Conservation (phyloP, 345 rosid species). For the Eutrema yunnanense region DNA sequence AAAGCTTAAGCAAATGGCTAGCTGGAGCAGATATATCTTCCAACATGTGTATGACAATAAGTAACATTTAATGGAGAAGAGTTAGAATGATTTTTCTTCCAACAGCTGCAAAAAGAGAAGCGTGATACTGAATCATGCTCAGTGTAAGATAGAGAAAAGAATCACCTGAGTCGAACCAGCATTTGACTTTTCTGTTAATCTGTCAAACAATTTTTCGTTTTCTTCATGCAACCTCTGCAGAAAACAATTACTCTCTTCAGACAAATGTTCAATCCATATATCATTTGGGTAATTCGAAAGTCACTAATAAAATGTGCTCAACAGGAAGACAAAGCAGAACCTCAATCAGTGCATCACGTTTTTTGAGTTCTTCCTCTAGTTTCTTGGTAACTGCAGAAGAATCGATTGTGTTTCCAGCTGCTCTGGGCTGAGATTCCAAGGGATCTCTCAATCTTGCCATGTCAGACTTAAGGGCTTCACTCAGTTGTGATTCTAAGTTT, state of each 20-base stretch:
- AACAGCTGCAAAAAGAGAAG: constrained; percentile 2
- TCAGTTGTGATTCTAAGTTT: constrained; percentile 65
- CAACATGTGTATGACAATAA: not conserved
- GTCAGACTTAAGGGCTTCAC: constrained; percentile 46
- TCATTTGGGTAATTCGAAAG: not conserved
- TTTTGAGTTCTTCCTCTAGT: constrained; percentile 95
- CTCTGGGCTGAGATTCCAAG: constrained; percentile 38
- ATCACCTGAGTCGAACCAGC: constrained; percentile 69
- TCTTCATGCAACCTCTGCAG: constrained; percentile 94
- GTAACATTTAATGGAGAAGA: not conserved
- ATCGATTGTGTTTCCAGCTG: constrained; percentile 53
- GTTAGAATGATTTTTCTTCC: not conserved
- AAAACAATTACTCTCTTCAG: constrained; percentile 22
- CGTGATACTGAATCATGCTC: not conserved
- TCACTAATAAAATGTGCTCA: not conserved
- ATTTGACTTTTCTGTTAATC: constrained; percentile 83
- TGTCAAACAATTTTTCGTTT: constrained; percentile 94
- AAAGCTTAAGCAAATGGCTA: constrained; percentile 6
- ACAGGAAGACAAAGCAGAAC: constrained; percentile 30
- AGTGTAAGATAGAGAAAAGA: constrained; percentile 3
- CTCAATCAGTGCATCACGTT: constrained; percentile 96
- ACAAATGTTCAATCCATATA: constrained; percentile 9
- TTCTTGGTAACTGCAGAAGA: constrained; percentile 79
- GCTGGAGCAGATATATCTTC: not conserved
- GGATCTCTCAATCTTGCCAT: constrained; percentile 39